Percentiles rank a stretch among this genome's conserved stretches.
phyloP scores from a whole-genome alignment of 768 basidiomycete genomes.

The Candolleomyces eurysporus region DNA sequence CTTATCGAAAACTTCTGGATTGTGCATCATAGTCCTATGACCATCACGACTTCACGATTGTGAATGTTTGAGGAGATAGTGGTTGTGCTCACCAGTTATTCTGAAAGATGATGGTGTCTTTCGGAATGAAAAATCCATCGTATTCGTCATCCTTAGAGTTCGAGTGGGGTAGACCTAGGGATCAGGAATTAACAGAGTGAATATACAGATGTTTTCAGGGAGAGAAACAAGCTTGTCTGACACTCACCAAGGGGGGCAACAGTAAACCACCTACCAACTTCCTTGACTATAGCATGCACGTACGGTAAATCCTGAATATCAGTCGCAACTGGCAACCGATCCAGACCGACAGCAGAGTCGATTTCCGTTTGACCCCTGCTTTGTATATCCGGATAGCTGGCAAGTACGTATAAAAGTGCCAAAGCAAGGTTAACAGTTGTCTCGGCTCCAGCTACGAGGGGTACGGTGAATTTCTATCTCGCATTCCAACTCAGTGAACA shows the following conservation, averaged over 20 bases:
- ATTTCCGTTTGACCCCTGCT: constrained; percentile 3
- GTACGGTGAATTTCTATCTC: not conserved
- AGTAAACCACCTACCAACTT: constrained; percentile 7
- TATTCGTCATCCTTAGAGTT: constrained; percentile 11
- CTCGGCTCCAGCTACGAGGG: constrained; percentile 25
- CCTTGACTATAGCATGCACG: constrained; percentile 7
- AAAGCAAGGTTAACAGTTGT: constrained; percentile 11
- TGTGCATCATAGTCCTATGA: constrained; percentile 22
- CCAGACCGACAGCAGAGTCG: constrained; percentile 2
- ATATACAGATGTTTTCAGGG: no score
- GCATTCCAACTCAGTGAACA: not conserved
- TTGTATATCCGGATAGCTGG: constrained; percentile 3
- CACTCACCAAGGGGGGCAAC: constrained; percentile 5
- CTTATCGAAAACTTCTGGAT: constrained; percentile 20
- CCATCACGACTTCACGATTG: no score
- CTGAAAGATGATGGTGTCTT: constrained; percentile 30
- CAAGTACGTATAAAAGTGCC: not conserved
- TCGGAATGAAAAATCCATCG: constrained; percentile 27
- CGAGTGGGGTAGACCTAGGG: constrained; percentile 7
- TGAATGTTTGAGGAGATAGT: no score
- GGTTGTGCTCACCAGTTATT: constrained; percentile 23
- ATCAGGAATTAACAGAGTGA: not conserved
- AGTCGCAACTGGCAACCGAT: not conserved
- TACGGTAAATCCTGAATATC: constrained; percentile 1
- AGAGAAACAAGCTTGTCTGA: no score